These are phyloP conservation scores for Nemophila menziesii DNA, from an alignment of 257 asterid genomes.

Conservation along the genomic window DNA sequence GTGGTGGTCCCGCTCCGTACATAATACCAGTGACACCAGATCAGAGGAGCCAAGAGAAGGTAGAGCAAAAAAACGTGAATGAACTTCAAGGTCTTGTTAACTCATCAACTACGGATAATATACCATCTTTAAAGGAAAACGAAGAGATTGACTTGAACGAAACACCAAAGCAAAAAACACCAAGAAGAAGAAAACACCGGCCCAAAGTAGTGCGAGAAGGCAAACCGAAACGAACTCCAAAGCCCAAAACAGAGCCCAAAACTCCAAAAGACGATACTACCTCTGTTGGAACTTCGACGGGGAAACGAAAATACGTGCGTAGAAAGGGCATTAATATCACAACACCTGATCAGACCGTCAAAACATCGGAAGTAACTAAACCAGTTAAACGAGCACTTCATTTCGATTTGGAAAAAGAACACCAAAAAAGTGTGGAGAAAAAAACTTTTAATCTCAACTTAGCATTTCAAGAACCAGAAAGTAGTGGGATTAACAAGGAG, in stretches of 20 bases:
- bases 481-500: conserved; percentile 15
- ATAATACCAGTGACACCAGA: conserved; percentile 56
- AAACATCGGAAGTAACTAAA: conserved; percentile 23
- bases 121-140: conserved; percentile 22
- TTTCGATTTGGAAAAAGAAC: conserved; percentile 34
- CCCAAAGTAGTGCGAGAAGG: conserved; percentile 83
- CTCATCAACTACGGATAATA: conserved; percentile 19
- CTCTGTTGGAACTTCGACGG: conserved; percentile 24
- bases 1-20: conserved; percentile 28
- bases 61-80: conserved; percentile 16
- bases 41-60: conserved; percentile 27
- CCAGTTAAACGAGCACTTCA: conserved; percentile 52
- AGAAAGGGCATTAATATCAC: conserved; percentile 29
- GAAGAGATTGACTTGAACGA: conserved; percentile 54
- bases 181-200: conserved; percentile 70
- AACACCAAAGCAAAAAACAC: conserved; percentile 57
- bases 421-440: conserved; percentile 24
- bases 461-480: conserved; percentile 23
- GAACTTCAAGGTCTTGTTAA: conserved; percentile 16
- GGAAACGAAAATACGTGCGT: conserved; percentile 58
- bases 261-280: conserved; percentile 17
- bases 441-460: conserved; percentile 26
- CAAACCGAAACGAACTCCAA: conserved; percentile 52
- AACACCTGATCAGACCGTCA: conserved; percentile 19
- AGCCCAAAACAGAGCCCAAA: conserved; percentile 36